phyloP scores from a whole-genome alignment of 2,329 filamentous ascomycete genomes.

The Sordariomycetes sp. region DNA sequence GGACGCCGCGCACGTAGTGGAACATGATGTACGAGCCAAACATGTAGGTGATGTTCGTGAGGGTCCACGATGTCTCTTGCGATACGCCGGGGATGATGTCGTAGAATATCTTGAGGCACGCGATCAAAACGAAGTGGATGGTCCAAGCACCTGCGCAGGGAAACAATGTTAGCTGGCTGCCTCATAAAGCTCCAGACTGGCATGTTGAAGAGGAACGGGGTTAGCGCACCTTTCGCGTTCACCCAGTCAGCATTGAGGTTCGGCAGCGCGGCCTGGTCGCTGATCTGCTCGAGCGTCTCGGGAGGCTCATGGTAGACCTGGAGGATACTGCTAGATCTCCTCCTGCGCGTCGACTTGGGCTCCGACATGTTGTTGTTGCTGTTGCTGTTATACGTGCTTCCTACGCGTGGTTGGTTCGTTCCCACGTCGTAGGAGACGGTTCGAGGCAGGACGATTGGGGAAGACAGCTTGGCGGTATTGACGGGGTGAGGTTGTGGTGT shows the following conservation, averaged over 20 bases:
- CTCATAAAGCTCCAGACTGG: not conserved
- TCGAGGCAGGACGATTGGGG: conserved; percentile 74
- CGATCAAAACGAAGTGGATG: conserved; percentile 90
- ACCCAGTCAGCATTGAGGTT: conserved; percentile 99
- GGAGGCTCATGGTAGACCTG: conserved; percentile 92
- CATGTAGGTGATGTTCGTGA: conserved; percentile 99
- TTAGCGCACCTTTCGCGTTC: conserved; percentile 79
- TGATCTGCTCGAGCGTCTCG: conserved; percentile 95
- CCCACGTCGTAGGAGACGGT: conserved; percentile 87
- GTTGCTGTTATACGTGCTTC: conserved; percentile 42
- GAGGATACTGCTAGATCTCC: conserved; percentile 89
- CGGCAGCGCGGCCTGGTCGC: conserved; percentile 86
- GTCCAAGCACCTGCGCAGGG: conserved; percentile 74
- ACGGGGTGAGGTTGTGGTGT: conserved; percentile 11
- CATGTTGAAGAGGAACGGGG: too few relatives aligned
- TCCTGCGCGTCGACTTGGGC: conserved; percentile 58
- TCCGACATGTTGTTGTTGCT: conserved; percentile 50
- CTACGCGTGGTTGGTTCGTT: conserved; percentile 56
- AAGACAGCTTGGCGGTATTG: conserved; percentile 95
- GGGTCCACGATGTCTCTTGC: conserved; percentile 96
- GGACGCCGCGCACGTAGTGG: conserved; percentile 94
- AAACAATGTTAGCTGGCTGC: not conserved
- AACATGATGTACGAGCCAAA: conserved; percentile 99
- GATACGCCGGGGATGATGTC: conserved; percentile 93
- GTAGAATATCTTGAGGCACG: conserved; percentile 88